Evolutionary conservation across 441 rosid genomes (phyloP).

Genomic region (Pelargonium cotyledonis): DNA sequence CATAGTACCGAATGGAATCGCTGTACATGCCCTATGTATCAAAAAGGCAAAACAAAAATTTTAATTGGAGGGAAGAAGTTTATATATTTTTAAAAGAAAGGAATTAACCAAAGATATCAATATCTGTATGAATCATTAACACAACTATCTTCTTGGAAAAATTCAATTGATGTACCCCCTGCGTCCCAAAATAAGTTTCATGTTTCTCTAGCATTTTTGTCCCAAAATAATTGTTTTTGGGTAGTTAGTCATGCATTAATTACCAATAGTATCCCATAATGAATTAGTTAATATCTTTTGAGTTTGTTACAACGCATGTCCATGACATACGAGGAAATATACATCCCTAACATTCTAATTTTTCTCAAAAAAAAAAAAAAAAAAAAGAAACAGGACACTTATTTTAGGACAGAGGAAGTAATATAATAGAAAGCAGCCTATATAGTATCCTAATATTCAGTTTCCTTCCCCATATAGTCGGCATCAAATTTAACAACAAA

Average conservation of each 20-base stretch:
- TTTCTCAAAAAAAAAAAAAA: too few relatives aligned
- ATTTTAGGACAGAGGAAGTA: not conserved
- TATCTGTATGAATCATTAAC: not conserved
- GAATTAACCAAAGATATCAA: not conserved
- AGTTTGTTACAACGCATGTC: too few relatives aligned
- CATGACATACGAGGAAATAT: too few relatives aligned
- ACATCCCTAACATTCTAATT: too few relatives aligned
- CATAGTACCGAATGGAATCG: slow-evolving; percentile 85
- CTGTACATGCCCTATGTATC: slow-evolving; percentile 65
- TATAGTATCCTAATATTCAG: not conserved
- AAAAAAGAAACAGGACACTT: too few relatives aligned
- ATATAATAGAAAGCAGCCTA: not conserved
- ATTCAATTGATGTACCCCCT: too few relatives aligned
- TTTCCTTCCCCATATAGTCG: not conserved
- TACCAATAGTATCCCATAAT: too few relatives aligned
- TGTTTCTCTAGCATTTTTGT: too few relatives aligned
- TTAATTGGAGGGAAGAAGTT: not conserved
- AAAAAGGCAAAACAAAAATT: not conserved
- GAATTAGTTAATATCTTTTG: too few relatives aligned
- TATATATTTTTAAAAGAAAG: not conserved
- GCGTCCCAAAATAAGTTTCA: too few relatives aligned
- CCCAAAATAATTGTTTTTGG: too few relatives aligned
- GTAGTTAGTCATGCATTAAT: too few relatives aligned
- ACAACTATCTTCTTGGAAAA: not conserved
- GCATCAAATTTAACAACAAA: not conserved